These are phyloP conservation scores for Ascochyta rabiei DNA, from an alignment of 2,329 filamentous ascomycete genomes.

Conservation along the genomic window DNA sequence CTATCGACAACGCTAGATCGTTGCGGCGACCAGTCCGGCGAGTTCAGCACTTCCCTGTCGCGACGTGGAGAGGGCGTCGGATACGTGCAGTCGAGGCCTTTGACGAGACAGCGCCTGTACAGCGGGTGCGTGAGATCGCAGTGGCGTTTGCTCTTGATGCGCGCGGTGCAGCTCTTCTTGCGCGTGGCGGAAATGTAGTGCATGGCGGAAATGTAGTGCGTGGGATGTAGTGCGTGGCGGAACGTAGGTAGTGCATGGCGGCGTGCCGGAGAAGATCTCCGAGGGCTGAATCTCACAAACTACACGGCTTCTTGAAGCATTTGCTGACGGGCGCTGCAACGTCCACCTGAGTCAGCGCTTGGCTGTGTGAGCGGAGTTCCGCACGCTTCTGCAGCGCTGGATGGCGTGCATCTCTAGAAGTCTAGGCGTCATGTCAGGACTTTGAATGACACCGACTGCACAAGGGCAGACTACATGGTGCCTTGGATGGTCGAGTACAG, in stretches of 20 bases:
- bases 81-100: slow-evolving; percentile 37
- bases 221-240: slow-evolving; percentile 37
- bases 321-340: not conserved
- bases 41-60: slow-evolving; percentile 32
- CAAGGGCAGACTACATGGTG: too few species aligned
- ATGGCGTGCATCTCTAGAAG: not conserved
- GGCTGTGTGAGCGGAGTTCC: slow-evolving; percentile 1
- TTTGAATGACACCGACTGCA: not conserved
- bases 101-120: slow-evolving; percentile 37
- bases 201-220: too few species aligned
- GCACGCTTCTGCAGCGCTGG: slow-evolving; percentile 3
- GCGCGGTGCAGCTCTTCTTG: slow-evolving; percentile 38
- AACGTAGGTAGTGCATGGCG: slow-evolving; percentile 30
- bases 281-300: not conserved
- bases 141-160: slow-evolving; percentile 38
- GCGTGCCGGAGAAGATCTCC: slow-evolving; percentile 26
- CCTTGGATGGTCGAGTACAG: too few species aligned
- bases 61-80: slow-evolving; percentile 22
- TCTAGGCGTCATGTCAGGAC: not conserved
- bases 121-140: slow-evolving; percentile 40
- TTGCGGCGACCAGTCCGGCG: slow-evolving; percentile 14
- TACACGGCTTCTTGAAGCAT: not conserved
- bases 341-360: slow-evolving; percentile 4
- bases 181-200: slow-evolving; percentile 40
- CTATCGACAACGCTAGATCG: slow-evolving; percentile 5